phyloP scores from a whole-genome alignment of 495 filamentous ascomycete genomes.

The Articulospora tetracladia region DNA sequence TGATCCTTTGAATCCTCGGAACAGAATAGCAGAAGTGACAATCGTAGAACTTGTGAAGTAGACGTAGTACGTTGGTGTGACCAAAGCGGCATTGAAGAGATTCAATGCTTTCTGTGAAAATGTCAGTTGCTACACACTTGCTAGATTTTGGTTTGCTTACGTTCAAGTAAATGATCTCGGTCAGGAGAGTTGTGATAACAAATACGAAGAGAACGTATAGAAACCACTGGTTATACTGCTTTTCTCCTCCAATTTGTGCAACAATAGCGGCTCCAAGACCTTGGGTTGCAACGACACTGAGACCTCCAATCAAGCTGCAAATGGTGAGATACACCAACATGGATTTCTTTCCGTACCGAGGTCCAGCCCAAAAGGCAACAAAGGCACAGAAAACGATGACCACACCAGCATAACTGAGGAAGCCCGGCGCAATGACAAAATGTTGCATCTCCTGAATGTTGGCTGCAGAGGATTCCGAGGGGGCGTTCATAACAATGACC shows the following conservation, averaged over 20 bases:
- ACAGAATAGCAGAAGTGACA: conserved; percentile 86
- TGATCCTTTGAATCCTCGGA: conserved; percentile 90
- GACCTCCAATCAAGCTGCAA: conserved; percentile 89
- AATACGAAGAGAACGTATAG: conserved; percentile 89
- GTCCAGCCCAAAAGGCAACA: conserved; percentile 78
- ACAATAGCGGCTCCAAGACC: conserved; percentile 90
- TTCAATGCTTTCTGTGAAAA: conserved; percentile 90
- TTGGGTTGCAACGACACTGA: conserved; percentile 94
- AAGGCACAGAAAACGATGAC: conserved; percentile 69
- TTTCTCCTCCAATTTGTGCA: conserved; percentile 69
- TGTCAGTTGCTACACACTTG: conserved; percentile 21
- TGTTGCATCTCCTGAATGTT: conserved; percentile 91
- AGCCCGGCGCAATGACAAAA: conserved; percentile 84
- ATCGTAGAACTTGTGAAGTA: conserved; percentile 96
- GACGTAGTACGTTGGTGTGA: conserved; percentile 98
- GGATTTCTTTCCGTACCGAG: conserved; percentile 89
- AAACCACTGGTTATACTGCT: conserved; percentile 98
- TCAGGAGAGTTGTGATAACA: conserved; percentile 79
- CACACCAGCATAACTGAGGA: conserved; percentile 80
- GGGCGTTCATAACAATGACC: conserved; percentile 92
- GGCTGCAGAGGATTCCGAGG: conserved; percentile 74
- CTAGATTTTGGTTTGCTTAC: conserved; percentile 48
- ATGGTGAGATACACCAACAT: conserved; percentile 98
- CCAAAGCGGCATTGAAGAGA: conserved; percentile 92
- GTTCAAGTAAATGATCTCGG: conserved; percentile 93